phyloP scores from a whole-genome alignment of 208 protist genomes.

The Angomonas ambiguus region DNA sequence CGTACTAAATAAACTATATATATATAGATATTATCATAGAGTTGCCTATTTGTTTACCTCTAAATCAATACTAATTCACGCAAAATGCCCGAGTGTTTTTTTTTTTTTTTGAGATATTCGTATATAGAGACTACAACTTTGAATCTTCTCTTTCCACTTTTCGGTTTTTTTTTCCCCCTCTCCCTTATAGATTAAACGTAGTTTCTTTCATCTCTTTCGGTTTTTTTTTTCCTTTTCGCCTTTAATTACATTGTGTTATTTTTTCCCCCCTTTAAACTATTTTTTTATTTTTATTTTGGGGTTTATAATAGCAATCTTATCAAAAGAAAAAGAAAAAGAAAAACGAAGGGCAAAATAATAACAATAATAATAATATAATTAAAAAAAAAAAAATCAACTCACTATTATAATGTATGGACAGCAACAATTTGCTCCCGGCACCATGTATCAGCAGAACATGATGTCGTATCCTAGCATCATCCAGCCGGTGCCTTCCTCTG shows the following conservation, averaged over 20 bases:
- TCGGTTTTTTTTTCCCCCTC: conserved; percentile 6
- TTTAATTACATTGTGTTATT: neutral
- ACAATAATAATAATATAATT: neutral
- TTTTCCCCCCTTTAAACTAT: conserved; percentile 8
- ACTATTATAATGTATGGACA: conserved; percentile 53
- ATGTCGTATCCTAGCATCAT: conserved; percentile 41
- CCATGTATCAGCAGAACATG: conserved; percentile 73
- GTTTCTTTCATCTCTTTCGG: neutral
- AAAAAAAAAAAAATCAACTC: neutral
- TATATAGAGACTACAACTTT: conserved; percentile 6
- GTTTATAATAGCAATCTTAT: too few relatives aligned
- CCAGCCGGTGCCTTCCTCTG: neutral
- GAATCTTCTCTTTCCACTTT: conserved; percentile 11
- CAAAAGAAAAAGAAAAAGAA: too few relatives aligned
- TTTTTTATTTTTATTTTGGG: too few relatives aligned
- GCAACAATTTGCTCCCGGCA: conserved; percentile 57
- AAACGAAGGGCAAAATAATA: too few relatives aligned
- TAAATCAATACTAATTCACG: too few relatives aligned
- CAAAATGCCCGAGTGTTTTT: conserved; percentile 7
- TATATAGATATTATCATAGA: neutral
- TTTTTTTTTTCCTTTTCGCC: conserved; percentile 9
- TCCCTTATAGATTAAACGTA: too few relatives aligned
- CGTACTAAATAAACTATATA: too few relatives aligned
- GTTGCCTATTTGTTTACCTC: too few relatives aligned
- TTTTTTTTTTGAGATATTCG: conserved; percentile 5